These are phyloP conservation scores for Cydonia oblonga DNA, from an alignment of 331 rosid genomes.

Conservation along the genomic window DNA sequence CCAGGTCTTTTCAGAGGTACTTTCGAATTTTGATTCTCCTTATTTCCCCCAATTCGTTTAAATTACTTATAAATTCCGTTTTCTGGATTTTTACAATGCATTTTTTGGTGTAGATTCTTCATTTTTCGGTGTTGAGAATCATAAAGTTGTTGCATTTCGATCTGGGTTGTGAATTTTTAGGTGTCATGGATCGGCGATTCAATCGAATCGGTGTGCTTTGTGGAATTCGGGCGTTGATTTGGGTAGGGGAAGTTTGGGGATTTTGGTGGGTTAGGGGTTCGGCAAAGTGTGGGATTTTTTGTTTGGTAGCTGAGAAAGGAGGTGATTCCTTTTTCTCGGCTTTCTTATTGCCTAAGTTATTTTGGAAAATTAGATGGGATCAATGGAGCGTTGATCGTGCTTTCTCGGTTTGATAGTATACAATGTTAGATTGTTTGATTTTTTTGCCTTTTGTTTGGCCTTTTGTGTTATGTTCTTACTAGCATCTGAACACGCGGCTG, in stretches of 20 bases:
- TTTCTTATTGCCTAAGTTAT: neutral
- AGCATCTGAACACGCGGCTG: neutral
- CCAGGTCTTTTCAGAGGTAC: constrained; percentile 6
- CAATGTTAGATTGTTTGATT: neutral
- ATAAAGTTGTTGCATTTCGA: neutral
- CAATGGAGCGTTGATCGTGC: neutral
- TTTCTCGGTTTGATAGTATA: neutral
- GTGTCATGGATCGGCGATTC: neutral
- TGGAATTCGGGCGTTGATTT: neutral
- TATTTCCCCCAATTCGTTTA: neutral
- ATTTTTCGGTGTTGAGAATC: neutral
- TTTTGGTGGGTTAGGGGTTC: neutral
- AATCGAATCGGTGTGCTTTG: neutral
- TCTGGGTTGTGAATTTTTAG: neutral
- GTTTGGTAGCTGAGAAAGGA: constrained; percentile 4
- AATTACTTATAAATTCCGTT: neutral
- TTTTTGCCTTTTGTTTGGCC: neutral
- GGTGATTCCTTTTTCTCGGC: neutral
- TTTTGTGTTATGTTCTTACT: neutral
- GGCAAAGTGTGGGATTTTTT: neutral
- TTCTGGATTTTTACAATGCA: neutral
- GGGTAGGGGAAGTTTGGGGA: neutral
- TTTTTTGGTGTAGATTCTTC: neutral
- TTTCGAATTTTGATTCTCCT: neutral
- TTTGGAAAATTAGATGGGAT: neutral